phyloP scores from a whole-genome alignment of 2,329 filamentous ascomycete species.

The Talaromyces rugulosus region DNA sequence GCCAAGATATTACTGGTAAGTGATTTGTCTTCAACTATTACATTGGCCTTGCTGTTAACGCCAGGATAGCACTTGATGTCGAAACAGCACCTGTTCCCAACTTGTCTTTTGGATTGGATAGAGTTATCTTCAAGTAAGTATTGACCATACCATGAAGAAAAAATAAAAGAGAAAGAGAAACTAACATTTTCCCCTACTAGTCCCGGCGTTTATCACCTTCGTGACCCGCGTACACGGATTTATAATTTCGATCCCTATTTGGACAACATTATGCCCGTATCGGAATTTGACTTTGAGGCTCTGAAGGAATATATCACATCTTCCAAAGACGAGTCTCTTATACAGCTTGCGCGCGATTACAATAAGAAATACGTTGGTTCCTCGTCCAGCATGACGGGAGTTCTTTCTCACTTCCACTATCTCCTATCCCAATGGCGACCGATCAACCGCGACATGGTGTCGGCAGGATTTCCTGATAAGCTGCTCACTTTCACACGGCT shows the following conservation, averaged over 20 bases:
- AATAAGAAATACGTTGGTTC: conserved; percentile 84
- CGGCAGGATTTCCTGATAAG: conserved; percentile 60
- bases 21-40: not conserved
- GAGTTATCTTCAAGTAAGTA: conserved; percentile 81
- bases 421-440: conserved; percentile 79
- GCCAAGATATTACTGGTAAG: conserved; percentile 14
- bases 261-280: conserved; percentile 84
- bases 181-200: conserved; percentile 21
- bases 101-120: conserved; percentile 71
- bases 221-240: conserved; percentile 80
- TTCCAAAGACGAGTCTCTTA: conserved; percentile 71
- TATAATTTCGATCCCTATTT: conserved; percentile 98
- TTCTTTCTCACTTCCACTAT: conserved; percentile 87
- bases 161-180: not conserved
- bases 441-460: conserved; percentile 64
- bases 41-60: not conserved
- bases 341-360: conserved; percentile 62
- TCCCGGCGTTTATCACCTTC: conserved; percentile 83
- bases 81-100: conserved; percentile 55
- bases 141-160: not conserved
- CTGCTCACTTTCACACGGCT: conserved; percentile 67
- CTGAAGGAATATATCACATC: conserved; percentile 87
- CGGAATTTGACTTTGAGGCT: conserved; percentile 87
- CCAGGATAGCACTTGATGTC: conserved; percentile 31
- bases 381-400: conserved; percentile 91